phyloP scores from a whole-genome alignment of 73 alveolate species.

The Tetrahymena borealis region DNA sequence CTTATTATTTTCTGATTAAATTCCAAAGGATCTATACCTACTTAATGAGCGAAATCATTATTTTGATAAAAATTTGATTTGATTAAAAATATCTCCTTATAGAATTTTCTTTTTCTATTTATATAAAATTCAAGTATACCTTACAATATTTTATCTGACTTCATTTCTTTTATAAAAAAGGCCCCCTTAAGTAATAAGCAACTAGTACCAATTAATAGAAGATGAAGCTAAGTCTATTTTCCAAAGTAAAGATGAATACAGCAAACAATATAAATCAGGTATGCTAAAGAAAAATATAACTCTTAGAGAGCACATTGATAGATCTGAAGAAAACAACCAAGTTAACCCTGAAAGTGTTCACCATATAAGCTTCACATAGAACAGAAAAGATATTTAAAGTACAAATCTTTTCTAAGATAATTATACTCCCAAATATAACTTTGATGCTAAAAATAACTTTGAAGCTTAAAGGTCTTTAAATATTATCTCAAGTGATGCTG shows the following conservation, averaged over 20 bases:
- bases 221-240: neutral
- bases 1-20: too few relatives aligned
- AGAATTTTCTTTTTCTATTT: neutral
- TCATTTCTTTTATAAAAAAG: too few relatives aligned
- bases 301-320: neutral
- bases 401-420: neutral
- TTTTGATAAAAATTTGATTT: neutral
- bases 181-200: neutral
- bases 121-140: too few relatives aligned
- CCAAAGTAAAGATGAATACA: neutral
- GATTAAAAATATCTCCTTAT: neutral
- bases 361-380: neutral
- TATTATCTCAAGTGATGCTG: neutral
- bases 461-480: neutral
- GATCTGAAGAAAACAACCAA: neutral
- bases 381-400: neutral
- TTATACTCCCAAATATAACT: neutral
- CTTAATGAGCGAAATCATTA: too few relatives aligned
- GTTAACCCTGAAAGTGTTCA: neutral
- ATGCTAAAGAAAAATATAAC: neutral
- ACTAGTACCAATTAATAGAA: neutral
- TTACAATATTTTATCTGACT: too few relatives aligned
- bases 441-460: neutral
- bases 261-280: neutral
- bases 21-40: too few relatives aligned